Evolutionary conservation across 148 eudicot species (phyloP), one percentile per base, ranked within the genome.

Genomic region (Oxyria digyna): DNA sequence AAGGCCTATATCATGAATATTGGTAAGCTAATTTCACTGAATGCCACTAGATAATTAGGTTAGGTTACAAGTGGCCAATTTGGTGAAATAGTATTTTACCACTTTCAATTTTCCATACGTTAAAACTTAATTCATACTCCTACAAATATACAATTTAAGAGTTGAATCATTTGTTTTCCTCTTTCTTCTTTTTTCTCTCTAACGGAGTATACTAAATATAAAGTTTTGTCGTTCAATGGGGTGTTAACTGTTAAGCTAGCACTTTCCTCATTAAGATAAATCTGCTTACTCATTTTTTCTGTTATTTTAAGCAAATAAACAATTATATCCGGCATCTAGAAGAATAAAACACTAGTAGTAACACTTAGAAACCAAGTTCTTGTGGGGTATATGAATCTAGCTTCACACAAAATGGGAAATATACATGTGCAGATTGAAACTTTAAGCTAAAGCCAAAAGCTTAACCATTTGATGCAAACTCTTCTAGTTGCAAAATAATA

Each of bases 361-460:
- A 26, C 3, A 50, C n/a, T n/a, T n/a, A 27, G 57, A 20, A 13
- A 21, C 27, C 57, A 50, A 50, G 57, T 50, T 50, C 27, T 21
- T 21, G 57, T 50, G 62, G 62, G 62, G 33, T 26, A 55, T 24
- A 26, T 55, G 62, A 24, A 55, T 55, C 62, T 55, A 55, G 14
- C 32, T 24, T 11, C 62, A 55, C 62, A 55, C n/a, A 55, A 14
- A 43, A 18, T 13, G 8, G 63, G 63, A 13, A 55, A 10, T 27
- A 55, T 26, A 18, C 29, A 37, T 57, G 27, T 57, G 1, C 18
- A 57, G 15, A 27, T 55, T 55, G 35, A 59, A 59, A 29, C 65
- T 59, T 59, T 6, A 59, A 59, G 38, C 65, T 29, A 59, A 59
- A 59, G 37, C 37, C 65, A 59, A 59, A 14, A 14, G 1, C 20